phyloP scores from a whole-genome alignment of 768 basidiomycete genomes.

The Boletus reticuloceps region DNA sequence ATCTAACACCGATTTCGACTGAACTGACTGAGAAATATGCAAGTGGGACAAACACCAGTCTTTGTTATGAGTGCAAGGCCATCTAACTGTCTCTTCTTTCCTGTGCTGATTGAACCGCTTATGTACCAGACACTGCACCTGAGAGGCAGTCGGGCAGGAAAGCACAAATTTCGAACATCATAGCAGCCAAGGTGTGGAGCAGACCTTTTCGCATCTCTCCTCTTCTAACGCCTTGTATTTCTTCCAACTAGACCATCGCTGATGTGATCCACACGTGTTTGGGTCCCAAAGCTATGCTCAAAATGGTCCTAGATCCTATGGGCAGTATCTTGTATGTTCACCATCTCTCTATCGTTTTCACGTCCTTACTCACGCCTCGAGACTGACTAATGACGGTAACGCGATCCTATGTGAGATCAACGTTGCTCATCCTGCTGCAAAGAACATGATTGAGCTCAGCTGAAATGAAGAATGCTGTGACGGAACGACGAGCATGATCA shows the following conservation, averaged over 20 bases:
- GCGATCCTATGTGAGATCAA: constrained; percentile 98
- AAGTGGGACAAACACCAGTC: too few species aligned
- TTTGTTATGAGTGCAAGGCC: too few species aligned
- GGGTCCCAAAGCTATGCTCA: constrained; percentile 97
- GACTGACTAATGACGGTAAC: constrained; percentile 98
- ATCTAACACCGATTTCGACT: too few species aligned
- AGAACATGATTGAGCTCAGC: constrained; percentile 99
- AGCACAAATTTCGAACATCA: constrained; percentile 97
- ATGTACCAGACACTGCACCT: constrained; percentile 83
- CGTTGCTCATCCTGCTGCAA: constrained; percentile 97
- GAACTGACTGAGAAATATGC: too few species aligned
- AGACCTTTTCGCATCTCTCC: too few species aligned
- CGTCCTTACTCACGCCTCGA: constrained; percentile 29
- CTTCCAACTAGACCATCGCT: constrained; percentile 73
- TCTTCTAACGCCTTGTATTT: background rate
- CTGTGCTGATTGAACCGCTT: too few species aligned
- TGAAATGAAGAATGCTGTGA: constrained; percentile 99
- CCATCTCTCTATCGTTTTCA: background rate
- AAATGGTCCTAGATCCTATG: constrained; percentile 99
- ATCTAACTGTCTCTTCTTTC: too few species aligned
- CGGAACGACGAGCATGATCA: constrained; percentile 97
- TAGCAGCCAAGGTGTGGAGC: constrained; percentile 81
- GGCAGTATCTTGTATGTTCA: constrained; percentile 87
- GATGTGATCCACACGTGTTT: constrained; percentile 98
- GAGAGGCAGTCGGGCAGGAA: constrained; percentile 93